Base-by-base conservation (phyloP, 164 flowering plant genomes). In the Umbilicus rupestris region DNA sequence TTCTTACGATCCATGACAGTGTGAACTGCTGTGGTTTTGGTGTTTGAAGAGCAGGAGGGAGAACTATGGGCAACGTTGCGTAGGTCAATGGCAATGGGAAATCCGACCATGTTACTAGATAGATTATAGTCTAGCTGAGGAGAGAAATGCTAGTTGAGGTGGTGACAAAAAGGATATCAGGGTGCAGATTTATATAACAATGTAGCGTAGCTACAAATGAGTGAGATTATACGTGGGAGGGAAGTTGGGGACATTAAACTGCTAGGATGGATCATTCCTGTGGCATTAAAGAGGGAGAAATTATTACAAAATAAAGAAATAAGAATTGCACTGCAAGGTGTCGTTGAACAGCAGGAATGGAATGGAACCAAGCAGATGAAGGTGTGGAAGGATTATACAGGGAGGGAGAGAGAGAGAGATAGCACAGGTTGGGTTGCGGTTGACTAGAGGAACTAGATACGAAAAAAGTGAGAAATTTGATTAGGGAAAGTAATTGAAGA, bases 231-330 rank as follows among this genome's bases (percentile, higher is more conserved):
- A n/a, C n/a, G n/a, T n/a, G n/a, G 52, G 52, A 47, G 17, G 52
- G 52, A 7, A 47, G 52, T 47, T 47, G 52, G 52, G 52, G 24
- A 47, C 52, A 47, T 47, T 47, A 47, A 47, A 47, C 52, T 47
- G 24, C 52, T 47, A 7, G 22, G 52, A 47, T 4, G 17, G 22
- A 47, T 47, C 20, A 2, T 2, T 47, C 52, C 46, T 44, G 46
- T 44, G 22, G 52, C 52, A 47, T 17, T 47, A 17, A 47, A 47
- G 52, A 19, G 22, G 16, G n/a, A n/a, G 52, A 47, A 47, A 16
- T 47, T 47, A 47, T 47, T 47, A n/a, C 52, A 2, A 17, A 16
- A 19, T 47, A 47, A n/a, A n/a, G n/a, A 47, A 47, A 47, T 47
- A 47, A 6, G 17, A 17, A 47, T 4, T 47, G 22, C 17, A n/a